These are phyloP conservation scores for Aureobasidium sp. DNA, from an alignment of 2,329 filamentous ascomycete species.

Conservation along the genomic window DNA sequence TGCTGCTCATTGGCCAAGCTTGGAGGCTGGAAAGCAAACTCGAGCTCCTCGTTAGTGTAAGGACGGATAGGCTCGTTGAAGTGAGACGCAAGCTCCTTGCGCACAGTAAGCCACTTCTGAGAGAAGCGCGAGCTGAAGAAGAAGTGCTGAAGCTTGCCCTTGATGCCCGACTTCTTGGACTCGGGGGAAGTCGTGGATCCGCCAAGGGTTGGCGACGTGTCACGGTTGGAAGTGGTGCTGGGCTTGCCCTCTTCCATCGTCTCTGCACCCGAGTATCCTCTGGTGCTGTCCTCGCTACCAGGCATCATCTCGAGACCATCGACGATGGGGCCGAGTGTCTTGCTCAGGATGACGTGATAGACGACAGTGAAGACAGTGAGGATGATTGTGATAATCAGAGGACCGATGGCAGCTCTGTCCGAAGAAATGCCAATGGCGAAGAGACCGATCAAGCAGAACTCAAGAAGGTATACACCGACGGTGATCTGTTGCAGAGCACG, in stretches of 20 bases:
- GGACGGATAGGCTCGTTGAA: constrained; percentile 26
- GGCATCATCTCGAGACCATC: constrained; percentile 18
- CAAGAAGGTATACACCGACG: constrained; percentile 42
- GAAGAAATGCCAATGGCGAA: constrained; percentile 35
- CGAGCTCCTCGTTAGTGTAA: constrained; percentile 26
- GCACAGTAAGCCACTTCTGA: background rate
- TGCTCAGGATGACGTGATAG: constrained; percentile 33
- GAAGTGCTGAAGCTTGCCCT: constrained; percentile 14
- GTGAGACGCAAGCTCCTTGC: constrained; percentile 23
- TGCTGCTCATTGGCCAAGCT: constrained; percentile 38
- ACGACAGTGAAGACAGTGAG: constrained; percentile 37
- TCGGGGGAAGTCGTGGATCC: background rate
- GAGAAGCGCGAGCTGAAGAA: constrained; percentile 9
- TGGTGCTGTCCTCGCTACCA: constrained; percentile 25
- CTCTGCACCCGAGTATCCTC: constrained; percentile 21
- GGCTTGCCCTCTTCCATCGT: constrained; percentile 20
- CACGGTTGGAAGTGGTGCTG: background rate
- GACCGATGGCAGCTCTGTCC: constrained; percentile 29
- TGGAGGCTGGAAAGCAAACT: constrained; percentile 39
- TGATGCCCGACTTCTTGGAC: constrained; percentile 1
- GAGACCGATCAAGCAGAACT: constrained; percentile 43
- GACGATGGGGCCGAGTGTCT: constrained; percentile 23
- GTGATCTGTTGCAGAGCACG: constrained; percentile 42
- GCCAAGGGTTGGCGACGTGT: background rate
- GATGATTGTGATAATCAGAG: constrained; percentile 38